Base-by-base conservation (phyloP, 1,284 basidiomycete species). In the Rhodotorula sp. region DNA sequence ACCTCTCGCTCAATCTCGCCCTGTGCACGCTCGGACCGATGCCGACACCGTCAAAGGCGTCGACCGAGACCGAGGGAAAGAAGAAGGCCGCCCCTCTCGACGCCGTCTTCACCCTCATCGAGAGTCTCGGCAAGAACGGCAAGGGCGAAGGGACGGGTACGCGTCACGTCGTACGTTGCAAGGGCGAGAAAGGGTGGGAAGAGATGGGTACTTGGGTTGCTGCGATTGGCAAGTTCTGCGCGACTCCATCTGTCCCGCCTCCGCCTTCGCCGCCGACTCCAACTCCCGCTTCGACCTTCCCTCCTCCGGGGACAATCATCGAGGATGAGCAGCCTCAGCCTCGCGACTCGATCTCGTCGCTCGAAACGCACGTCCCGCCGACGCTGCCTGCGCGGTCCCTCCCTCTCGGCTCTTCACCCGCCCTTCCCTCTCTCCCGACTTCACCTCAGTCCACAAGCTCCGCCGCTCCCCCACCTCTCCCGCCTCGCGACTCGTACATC, bases 171-270 rank as follows among this genome's bases (percentile, higher is more conserved):
- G 30, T 70, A 2, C 47, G 68, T 34, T 65, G 64, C 39, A 52
- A 53, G 29, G 58, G 55, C 11, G 57, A n/a, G 22, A 49, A 49
- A 9, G 68, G 52, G 27, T 70, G 68, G 68, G 68, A 70, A 36
- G 60, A 62, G 52, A 70, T 70, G 68, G 64, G 68, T 3, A 34
- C 7, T 4, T 70, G 68, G 68, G 60, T 70, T 15, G 57, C 56
- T 4, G 53, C 49, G 32, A 70, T 70, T n/a, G 62, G 64, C 22
- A 53, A 56, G 60, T 54, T 64, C 62, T 62, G 60, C 64, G 27
- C 58, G n/a, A 22, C 62, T 22, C 29, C 61, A 10, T 27, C 68
- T 32, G 30, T 54, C 22, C 59, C 65, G 5, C 51, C 64, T 2
- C 46, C 64, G 1, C 59, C 57, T 53, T 30, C 60, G 22, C 53